phyloP scores from a whole-genome alignment of 768 basidiomycete genomes.

The Pleurotus pulmonarius region DNA sequence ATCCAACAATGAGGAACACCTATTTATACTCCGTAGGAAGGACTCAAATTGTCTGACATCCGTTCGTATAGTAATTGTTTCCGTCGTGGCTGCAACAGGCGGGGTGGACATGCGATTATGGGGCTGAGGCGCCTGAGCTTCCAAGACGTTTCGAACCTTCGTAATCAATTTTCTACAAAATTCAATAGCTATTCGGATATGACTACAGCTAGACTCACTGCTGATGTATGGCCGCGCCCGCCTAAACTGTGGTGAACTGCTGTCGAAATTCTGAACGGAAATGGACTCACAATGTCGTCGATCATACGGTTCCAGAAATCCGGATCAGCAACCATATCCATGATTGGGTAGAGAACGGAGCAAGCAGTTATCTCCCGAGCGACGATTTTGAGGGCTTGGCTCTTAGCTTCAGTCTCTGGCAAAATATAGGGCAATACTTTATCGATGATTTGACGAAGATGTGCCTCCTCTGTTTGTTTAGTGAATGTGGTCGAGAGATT shows the following conservation, averaged over 20 bases:
- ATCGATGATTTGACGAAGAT: conserved; percentile 71
- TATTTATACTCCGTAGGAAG: conserved; percentile 82
- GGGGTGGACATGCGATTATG: conserved; percentile 37
- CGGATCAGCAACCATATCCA: conserved; percentile 92
- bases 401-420: conserved; percentile 70
- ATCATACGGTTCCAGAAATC: conserved; percentile 96
- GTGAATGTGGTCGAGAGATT: conserved; percentile 88
- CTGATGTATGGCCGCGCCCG: conserved; percentile 50
- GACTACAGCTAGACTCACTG: conserved; percentile 27
- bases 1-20: conserved; percentile 80
- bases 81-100: conserved; percentile 38
- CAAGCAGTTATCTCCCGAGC: conserved; percentile 83
- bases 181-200: too few species aligned
- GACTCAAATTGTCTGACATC: conserved; percentile 84
- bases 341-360: conserved; percentile 77
- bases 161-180: conserved; percentile 71
- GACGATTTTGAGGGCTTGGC: conserved; percentile 67
- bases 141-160: conserved; percentile 80
- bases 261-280: neutral
- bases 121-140: conserved; percentile 68
- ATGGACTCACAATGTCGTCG: conserved; percentile 77
- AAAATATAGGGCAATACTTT: conserved; percentile 68
- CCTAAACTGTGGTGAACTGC: conserved; percentile 22
- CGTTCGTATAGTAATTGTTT: conserved; percentile 79
- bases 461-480: conserved; percentile 84